These are phyloP conservation scores for Porphyrellus sp. DNA, from an alignment of 1,284 basidiomycete genomes.

Conservation along the genomic window DNA sequence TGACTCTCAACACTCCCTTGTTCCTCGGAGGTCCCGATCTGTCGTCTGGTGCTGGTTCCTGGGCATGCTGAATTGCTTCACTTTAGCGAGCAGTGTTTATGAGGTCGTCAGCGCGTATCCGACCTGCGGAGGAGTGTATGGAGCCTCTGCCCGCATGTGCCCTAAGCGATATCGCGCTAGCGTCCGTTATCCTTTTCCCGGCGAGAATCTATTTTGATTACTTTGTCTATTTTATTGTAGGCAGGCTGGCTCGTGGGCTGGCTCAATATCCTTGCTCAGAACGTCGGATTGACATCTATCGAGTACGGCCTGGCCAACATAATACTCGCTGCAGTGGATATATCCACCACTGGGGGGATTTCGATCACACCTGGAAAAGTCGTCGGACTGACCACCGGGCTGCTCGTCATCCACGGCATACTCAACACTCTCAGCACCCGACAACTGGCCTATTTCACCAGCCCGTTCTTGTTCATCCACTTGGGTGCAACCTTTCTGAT, in stretches of 20 bases:
- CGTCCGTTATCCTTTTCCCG: slow-evolving; percentile 28
- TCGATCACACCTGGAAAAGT: slow-evolving; percentile 49
- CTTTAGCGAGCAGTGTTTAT: slow-evolving; percentile 72
- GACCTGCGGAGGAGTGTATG: slow-evolving; percentile 77
- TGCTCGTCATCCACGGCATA: slow-evolving; percentile 72
- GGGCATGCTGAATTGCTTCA: slow-evolving; percentile 74
- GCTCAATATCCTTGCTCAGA: slow-evolving; percentile 86
- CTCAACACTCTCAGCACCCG: slow-evolving; percentile 83
- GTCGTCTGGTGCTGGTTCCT: slow-evolving; percentile 83
- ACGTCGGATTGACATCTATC: slow-evolving; percentile 80
- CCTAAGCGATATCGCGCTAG: slow-evolving; percentile 65
- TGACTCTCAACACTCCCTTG: slow-evolving; percentile 79
- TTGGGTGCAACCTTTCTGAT: slow-evolving; percentile 73
- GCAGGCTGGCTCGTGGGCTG: slow-evolving; percentile 79
- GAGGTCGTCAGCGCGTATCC: slow-evolving; percentile 81
- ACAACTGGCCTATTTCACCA: slow-evolving; percentile 75
- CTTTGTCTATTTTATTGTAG: slow-evolving; percentile 5
- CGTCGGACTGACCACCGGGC: slow-evolving; percentile 71
- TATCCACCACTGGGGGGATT: slow-evolving; percentile 19
- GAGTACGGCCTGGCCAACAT: slow-evolving; percentile 88
- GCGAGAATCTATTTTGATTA: neutral
- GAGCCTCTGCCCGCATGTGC: slow-evolving; percentile 75
- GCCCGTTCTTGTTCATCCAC: slow-evolving; percentile 85
- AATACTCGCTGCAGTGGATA: slow-evolving; percentile 75
- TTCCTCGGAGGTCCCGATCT: slow-evolving; percentile 71